Base-by-base conservation (phyloP, 345 rosid species). In the Hibiscus trionum region DNA sequence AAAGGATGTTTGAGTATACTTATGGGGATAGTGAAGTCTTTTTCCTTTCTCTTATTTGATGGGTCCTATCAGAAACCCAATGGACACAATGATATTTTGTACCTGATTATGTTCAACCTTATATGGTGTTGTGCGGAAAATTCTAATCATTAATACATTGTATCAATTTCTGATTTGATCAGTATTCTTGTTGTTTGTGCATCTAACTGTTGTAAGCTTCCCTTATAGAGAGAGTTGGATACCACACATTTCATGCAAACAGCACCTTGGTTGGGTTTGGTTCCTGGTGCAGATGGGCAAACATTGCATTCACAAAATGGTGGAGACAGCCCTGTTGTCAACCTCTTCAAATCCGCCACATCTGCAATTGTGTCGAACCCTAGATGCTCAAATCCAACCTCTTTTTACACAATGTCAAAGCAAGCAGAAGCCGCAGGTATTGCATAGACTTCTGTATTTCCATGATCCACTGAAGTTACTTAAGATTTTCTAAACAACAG, bases 341-440 rank as follows among this genome's bases (percentile, higher is more conserved):
- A 75, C 74, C 96, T 95, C 80, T 89, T 95, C 72, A 92, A 93
- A 79, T 88, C 97, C 27, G 92, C 96, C n/a, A 84, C 88, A 56
- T 78, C 91, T 72, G 96, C 91, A 35, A 78, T 90, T 69, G 88
- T 89, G 66, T 89, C 96, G 15, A 86, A 84, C 66, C 94, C 97
- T 19, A 81, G 86, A 66, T 92, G 93, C 74, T 83, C 88, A 66
- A 84, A 85, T 81, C 93, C 98, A 71, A 78, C 90, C 62, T 89
- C 94, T 63, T 95, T 92, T 84, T 85, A 88, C 79, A 89, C 93
- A 72, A 88, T 95, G 94, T 90, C 98, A 55, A 95, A 95, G 81
- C 97, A 92, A 71, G 99, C 99, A 81, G 98, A 95, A 83, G 98
- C 99, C 83, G 99, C 98, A 85, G 98, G 99, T 95, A 44, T 58